Evolutionary conservation across 2,329 filamentous ascomycete genomes (phyloP), one percentile per base, ranked within the genome.

Genomic region (Pseudogymnoascus sp.): DNA sequence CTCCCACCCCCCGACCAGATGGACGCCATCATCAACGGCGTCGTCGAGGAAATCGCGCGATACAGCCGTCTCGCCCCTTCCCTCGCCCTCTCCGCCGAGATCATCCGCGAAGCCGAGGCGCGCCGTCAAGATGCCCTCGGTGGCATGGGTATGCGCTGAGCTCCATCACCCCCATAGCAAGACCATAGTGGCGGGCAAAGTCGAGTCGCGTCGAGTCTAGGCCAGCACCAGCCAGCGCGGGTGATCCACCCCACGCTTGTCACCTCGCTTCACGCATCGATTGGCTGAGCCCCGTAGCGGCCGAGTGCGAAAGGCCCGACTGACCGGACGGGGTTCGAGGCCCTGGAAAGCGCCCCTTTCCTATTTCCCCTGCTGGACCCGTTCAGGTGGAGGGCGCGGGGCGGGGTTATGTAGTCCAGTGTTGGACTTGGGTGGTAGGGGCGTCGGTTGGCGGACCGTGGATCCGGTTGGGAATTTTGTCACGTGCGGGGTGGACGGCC

Each of bases 31-130:
- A 90, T 93, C 75, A 86, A 86, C 70, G 86, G 90, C 64, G 89
- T 93, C 57, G 84, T 93, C 54, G 78, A 85, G 65, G 90, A 93
- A 71, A 85, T 93, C 65, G 87, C 90, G 73, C 82, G 85, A 68
- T 89, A 91, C 73, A 84, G 88, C 0, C 83, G 88, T 68, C 78
- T 95, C 34, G 89, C 90, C 2, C 90, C 90, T 5, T 93, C 89
- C 71, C 78, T 93, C 34, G 84, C 82, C 68, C 78, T 93, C 60
- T 87, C 87, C n/a, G 86, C 88, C 21, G 90, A 93, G 71, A 91
- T 93, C 65, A 84, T 93, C 71, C 86, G 88, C 64, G 90, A 93
- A 73, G 90, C 90, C 6, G 90, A 90, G 73, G 83, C 86, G 69
- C 83, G 89, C 68, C 80, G 90, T 68, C 85, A 87, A 70, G 80